These are phyloP conservation scores for Stephanodiscus triporus DNA, from an alignment of 108 stramenopile genomes.

Conservation along the genomic window DNA sequence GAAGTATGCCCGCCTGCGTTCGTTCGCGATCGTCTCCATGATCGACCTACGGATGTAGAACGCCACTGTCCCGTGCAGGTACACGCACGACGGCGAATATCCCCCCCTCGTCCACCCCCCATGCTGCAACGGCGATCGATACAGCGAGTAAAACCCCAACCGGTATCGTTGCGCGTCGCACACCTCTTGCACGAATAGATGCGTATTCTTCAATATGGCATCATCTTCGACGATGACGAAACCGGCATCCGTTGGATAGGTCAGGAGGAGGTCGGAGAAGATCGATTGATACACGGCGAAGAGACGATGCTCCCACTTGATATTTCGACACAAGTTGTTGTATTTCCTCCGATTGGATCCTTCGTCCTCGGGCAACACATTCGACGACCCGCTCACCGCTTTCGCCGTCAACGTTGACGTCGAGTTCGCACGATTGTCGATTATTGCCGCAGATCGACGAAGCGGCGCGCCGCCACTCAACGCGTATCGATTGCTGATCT, in stretches of 20 bases:
- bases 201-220: constrained; percentile 23
- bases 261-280: constrained; percentile 20
- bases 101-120: constrained; percentile 3
- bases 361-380: no score
- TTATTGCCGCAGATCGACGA: background rate
- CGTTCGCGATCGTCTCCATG: constrained; percentile 41
- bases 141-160: constrained; percentile 42
- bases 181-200: constrained; percentile 25
- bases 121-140: constrained; percentile 42
- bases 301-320: constrained; percentile 51
- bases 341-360: background rate
- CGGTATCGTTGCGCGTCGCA: constrained; percentile 25
- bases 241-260: constrained; percentile 32
- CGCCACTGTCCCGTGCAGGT: constrained; percentile 46
- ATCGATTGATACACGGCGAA: constrained; percentile 44
- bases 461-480: constrained; percentile 32
- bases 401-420: no score
- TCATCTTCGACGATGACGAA: constrained; percentile 51
- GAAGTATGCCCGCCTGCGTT: constrained; percentile 33
- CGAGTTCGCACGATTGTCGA: background rate
- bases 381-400: no score
- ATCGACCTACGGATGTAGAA: constrained; percentile 40
- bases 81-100: constrained; percentile 25
- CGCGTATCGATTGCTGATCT: constrained; percentile 42
- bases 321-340: constrained; percentile 35